Base-by-base conservation (phyloP, 768 basidiomycete species). In the Dictyophora rubrovolvata region DNA sequence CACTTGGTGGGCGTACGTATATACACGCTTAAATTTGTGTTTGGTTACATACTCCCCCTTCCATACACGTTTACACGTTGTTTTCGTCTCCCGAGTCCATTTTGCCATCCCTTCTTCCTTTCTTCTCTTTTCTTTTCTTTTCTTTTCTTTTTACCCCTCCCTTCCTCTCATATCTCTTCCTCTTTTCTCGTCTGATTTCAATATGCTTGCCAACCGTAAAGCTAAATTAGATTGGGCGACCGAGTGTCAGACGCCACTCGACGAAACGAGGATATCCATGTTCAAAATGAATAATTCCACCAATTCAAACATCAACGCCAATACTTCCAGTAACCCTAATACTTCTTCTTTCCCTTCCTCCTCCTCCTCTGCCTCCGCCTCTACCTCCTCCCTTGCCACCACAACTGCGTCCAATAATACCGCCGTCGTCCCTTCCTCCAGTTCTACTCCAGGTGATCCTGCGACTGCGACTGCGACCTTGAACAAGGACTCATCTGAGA, bases 171-270 rank as follows among this genome's bases (percentile, higher is more conserved):
- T 11, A 14, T 42, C n/a, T 42, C 50, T 16, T 51, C 50, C 17
- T 18, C 4, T 14, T 12, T 18, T 34, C 50, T 51, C 14, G 12
- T 14, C 20, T 18, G 9, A 10, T 18, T 34, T 16, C 50, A 11
- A 6, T 16, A 22, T 20, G 21, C 20, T 51, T 34, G 18, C 28
- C 50, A 51, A 12, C 12, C 49, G 47, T 49, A 47, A 48, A 48
- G 18, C 56, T 49, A 54, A 54, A 28, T 14, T 58, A 23, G 56
- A 58, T 28, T 58, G 56, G 56, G 56, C 56, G 6, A 58, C 56
- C 12, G 56, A 58, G 49, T 58, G 56, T 52, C 56, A 58, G 48
- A 58, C 56, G 11, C 56, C 56, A 18, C 56, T 51, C 48, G 42
- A 42, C n/a, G 42, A 42, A 42, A 42, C 42, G 42, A 42, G 42